A percentile compares a stretch with the other conserved stretches of the same genome.
Conservation (phyloP, 2,329 filamentous ascomycete species). For the Parastagonospora nodorum region DNA sequence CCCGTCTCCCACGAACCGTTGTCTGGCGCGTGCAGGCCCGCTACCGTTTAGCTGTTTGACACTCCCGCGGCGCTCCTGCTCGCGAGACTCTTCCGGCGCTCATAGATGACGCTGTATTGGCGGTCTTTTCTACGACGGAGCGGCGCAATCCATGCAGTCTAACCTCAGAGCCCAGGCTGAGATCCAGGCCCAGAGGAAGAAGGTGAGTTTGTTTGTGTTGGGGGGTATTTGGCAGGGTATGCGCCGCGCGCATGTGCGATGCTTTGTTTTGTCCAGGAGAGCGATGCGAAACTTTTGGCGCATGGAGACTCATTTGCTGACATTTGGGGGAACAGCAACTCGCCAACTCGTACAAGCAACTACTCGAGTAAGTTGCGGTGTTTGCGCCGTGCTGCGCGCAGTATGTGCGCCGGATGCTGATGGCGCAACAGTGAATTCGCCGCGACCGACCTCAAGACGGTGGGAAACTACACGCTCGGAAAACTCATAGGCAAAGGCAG, state of each 20-base stretch:
- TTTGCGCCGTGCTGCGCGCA: conserved; percentile 6
- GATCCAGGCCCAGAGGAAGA: conserved; percentile 64
- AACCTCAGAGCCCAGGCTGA: conserved; percentile 58
- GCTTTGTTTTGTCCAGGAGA: background rate
- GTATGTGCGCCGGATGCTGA: background rate
- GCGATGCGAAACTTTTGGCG: background rate
- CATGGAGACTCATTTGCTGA: background rate
- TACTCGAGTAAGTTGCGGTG: conserved; percentile 75
- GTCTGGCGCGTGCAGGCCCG: conserved; percentile 30
- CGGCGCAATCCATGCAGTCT: conserved; percentile 51
- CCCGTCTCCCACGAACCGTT: conserved; percentile 16
- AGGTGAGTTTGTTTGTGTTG: conserved; percentile 47
- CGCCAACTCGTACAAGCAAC: conserved; percentile 93
- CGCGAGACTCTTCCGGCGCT: conserved; percentile 16
- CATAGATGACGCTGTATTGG: conserved; percentile 45
- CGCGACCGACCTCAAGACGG: conserved; percentile 84
- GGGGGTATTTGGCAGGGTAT: background rate
- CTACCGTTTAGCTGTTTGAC: conserved; percentile 11
- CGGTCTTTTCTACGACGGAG: conserved; percentile 32
- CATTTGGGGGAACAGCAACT: conserved; percentile 63
- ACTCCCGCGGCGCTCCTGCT: conserved; percentile 17
- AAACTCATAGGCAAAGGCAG: conserved; percentile 95
- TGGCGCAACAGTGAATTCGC: conserved; percentile 77
- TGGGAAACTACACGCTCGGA: conserved; percentile 93
- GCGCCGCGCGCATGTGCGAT: background rate